Base-by-base conservation (phyloP, 2,329 filamentous ascomycete species). In the Shiraia bambusicola region DNA sequence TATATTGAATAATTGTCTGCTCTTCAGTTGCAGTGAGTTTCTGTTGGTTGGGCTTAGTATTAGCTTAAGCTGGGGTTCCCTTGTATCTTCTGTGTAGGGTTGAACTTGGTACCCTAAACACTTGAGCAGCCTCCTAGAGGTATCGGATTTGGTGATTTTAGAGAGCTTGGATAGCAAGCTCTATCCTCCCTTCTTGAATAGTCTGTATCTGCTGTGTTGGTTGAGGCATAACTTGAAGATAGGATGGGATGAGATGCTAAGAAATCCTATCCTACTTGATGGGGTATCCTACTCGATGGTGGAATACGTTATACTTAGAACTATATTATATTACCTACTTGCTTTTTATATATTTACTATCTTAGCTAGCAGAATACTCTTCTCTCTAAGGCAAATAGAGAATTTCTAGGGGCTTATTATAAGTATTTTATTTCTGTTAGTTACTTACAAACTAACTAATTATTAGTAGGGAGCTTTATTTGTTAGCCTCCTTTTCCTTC, bases 1-100 rank as follows among this genome's bases (percentile, higher is more conserved):
- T 51, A 38, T 19, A 51, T 24, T 48, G 19, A 5, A 51, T 19
- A 26, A 49, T 38, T 15, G 36, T 36, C 37, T 48, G 28, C 45
- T 50, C 37, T 33, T 50, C 14, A 22, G 15, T 1, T 25, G 41
- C 17, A 7, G 5, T 22, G 35, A 48, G 49, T 42, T 51, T 51
- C 8, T 16, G 34, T 3, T 45, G 45, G 14, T 19, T 28, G 13
- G 24, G 22, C 31, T 12, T 40, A 19, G 32, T 25, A 24, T 11
- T n/a, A 26, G 14, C 17, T 19, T 37, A 9, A 15, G 34, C 25
- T 3, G 22, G 42, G 15, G 9, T 15, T 25, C 42, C 36, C 11
- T 28, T 8, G 3, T 35, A 22, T 25, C 36, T 35, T n/a, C 12
- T 12, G 2, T 19, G 11, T 10, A 45, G 42, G 3, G 42, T 40